Evolutionary conservation across 805 yeast species (phyloP).

Genomic region (Kuraishia hungarica): DNA sequence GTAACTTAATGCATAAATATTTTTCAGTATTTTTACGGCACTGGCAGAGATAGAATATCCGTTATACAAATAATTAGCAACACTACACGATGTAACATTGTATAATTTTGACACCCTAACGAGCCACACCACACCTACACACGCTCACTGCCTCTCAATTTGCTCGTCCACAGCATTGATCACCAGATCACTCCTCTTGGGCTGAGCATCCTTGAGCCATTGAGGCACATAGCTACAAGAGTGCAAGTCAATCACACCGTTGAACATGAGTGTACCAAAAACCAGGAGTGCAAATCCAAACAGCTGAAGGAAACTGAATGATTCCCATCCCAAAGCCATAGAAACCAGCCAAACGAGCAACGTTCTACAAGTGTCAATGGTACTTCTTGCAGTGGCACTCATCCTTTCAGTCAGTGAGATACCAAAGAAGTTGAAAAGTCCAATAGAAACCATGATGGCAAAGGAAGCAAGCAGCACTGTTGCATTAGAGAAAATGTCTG

Average conservation of each 20-base stretch:
- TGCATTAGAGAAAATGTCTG: slow-evolving; percentile 34
- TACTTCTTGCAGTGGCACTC: slow-evolving; percentile 72
- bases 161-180: slow-evolving; percentile 31
- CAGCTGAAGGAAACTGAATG: slow-evolving; percentile 51
- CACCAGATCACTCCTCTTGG: slow-evolving; percentile 14
- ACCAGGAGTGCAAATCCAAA: slow-evolving; percentile 57
- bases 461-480: slow-evolving; percentile 45
- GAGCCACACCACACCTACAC: too few species aligned
- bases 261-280: slow-evolving; percentile 66
- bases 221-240: slow-evolving; percentile 36
- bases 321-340: slow-evolving; percentile 66
- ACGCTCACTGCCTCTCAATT: slow-evolving; percentile 24
- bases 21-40: too few species aligned
- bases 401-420: slow-evolving; percentile 54
- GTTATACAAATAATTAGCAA: too few species aligned
- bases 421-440: slow-evolving; percentile 67
- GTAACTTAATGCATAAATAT: too few species aligned
- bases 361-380: slow-evolving; percentile 73
- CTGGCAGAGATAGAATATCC: too few species aligned
- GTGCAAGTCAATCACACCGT: slow-evolving; percentile 55
- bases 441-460: slow-evolving; percentile 63
- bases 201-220: slow-evolving; percentile 27
- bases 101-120: too few species aligned
- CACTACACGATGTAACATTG: neutral
- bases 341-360: slow-evolving; percentile 70